A percentile compares a stretch with the other conserved stretches of the same genome.
phyloP scores from a whole-genome alignment of 768 basidiomycete genomes.

The Leccinum olivaceopallidum region DNA sequence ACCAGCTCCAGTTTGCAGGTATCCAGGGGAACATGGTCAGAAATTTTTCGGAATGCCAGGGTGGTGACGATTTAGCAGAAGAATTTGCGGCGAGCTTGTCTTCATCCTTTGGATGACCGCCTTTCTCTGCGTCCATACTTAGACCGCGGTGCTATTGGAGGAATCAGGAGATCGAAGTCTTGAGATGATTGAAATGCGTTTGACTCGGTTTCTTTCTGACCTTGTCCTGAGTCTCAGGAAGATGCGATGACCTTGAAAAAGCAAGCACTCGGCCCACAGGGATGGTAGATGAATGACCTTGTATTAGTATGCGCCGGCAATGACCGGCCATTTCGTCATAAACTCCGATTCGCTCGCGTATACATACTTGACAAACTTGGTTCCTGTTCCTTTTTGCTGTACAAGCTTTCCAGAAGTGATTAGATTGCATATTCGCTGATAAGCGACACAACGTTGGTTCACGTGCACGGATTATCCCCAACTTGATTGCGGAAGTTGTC shows the following conservation, averaged over 20 bases:
- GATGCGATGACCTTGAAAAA: neutral
- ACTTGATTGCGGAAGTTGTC: neutral
- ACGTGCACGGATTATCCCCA: neutral
- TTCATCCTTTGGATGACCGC: neutral
- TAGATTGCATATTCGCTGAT: neutral
- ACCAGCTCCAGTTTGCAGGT: slow-evolving; percentile 53
- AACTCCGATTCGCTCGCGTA: neutral
- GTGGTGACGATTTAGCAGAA: neutral
- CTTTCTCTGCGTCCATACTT: slow-evolving; percentile 2
- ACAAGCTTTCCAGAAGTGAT: no score
- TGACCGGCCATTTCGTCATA: neutral
- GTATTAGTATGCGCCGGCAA: neutral
- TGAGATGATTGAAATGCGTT: neutral
- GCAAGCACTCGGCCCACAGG: neutral
- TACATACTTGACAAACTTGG: no score
- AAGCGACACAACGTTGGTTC: neutral
- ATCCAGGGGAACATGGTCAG: slow-evolving; percentile 53
- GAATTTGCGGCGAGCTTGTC: neutral
- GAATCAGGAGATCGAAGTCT: slow-evolving; percentile 1
- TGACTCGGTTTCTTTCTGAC: neutral
- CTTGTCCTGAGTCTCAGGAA: slow-evolving; percentile 11
- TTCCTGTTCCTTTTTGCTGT: no score
- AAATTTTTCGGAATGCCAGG: slow-evolving; percentile 12
- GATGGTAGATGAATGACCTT: neutral
- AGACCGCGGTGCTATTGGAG: neutral